Percentiles rank a stretch among this genome's conserved stretches.
Evolutionary conservation across 2,329 filamentous ascomycete genomes (phyloP).

Genomic region (Aspergillus ruber): DNA sequence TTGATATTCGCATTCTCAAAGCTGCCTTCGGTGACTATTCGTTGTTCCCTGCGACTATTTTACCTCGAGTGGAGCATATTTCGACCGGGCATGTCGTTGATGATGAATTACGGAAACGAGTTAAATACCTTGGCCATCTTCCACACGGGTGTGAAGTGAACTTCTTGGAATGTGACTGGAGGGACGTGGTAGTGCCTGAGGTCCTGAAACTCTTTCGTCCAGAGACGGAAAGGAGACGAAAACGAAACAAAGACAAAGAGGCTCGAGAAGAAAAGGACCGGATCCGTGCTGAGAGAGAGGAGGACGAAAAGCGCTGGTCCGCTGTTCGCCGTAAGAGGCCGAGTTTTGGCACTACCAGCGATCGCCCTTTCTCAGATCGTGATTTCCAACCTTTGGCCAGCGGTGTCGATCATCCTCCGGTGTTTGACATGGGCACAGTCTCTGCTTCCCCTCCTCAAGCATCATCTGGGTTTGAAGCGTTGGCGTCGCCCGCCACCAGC

Average conservation of each 20-base stretch:
- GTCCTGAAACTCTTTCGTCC: slow-evolving; percentile 67
- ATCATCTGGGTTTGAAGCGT: slow-evolving; percentile 40
- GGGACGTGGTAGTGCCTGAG: slow-evolving; percentile 71
- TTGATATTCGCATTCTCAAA: slow-evolving; percentile 90
- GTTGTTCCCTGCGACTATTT: slow-evolving; percentile 73
- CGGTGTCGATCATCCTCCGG: slow-evolving; percentile 17
- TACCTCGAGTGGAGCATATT: slow-evolving; percentile 82
- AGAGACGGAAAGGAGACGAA: slow-evolving; percentile 70
- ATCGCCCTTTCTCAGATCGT: slow-evolving; percentile 49
- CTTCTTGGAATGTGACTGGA: slow-evolving; percentile 93
- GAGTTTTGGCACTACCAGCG: slow-evolving; percentile 37
- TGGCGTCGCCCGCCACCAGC: slow-evolving; percentile 75
- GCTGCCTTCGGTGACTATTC: slow-evolving; percentile 79
- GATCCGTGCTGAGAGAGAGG: slow-evolving; percentile 71
- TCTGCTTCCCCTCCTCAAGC: slow-evolving; percentile 38
- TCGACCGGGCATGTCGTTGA: slow-evolving; percentile 84
- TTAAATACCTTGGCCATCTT: slow-evolving; percentile 81
- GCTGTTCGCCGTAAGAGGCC: slow-evolving; percentile 58
- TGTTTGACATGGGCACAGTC: slow-evolving; percentile 25
- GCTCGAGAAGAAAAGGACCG: slow-evolving; percentile 80
- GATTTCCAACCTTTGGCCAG: slow-evolving; percentile 61
- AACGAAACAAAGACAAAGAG: slow-evolving; percentile 75
- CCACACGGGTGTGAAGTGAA: slow-evolving; percentile 86
- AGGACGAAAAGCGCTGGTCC: slow-evolving; percentile 62
- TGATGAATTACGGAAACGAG: slow-evolving; percentile 71